These are phyloP conservation scores for Sugiyamaella mastotermitis DNA, from an alignment of 805 yeast species.

Conservation along the genomic window DNA sequence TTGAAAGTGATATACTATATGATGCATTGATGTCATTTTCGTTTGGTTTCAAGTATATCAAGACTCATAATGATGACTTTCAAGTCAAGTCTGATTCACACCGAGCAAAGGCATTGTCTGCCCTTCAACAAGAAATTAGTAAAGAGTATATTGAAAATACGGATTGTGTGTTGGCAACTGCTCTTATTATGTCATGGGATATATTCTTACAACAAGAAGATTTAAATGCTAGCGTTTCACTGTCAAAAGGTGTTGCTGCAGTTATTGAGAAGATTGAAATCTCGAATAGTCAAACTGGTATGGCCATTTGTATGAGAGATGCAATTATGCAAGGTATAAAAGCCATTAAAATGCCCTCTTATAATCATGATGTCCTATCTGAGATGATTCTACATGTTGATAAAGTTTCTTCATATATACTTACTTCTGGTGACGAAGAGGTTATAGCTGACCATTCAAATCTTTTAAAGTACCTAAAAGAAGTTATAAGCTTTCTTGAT, in stretches of 20 bases:
- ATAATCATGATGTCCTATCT: constrained; percentile 24
- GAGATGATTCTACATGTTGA: constrained; percentile 27
- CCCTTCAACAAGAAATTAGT: constrained; percentile 19
- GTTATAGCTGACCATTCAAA: constrained; percentile 14
- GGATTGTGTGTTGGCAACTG: constrained; percentile 21
- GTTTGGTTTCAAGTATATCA: constrained; percentile 21
- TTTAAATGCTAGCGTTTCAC: constrained; percentile 19
- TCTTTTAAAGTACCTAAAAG: constrained; percentile 11
- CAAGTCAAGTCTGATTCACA: constrained; percentile 18
- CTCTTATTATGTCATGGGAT: constrained; percentile 26
- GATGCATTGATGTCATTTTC: constrained; percentile 26
- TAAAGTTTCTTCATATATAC: constrained; percentile 15
- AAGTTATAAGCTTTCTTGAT: constrained; percentile 13
- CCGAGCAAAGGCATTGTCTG: constrained; percentile 21
- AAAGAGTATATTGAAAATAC: constrained; percentile 13
- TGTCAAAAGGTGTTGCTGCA: constrained; percentile 26
- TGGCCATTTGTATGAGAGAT: constrained; percentile 24
- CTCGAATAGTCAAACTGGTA: constrained; percentile 19
- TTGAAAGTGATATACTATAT: constrained; percentile 19
- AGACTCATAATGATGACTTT: constrained; percentile 13
- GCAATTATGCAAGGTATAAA: constrained; percentile 31
- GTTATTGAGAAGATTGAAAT: constrained; percentile 21
- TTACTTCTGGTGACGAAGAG: constrained; percentile 5
- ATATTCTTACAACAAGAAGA: constrained; percentile 25
- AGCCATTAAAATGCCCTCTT: constrained; percentile 30